Evolutionary conservation across 352 stramenopile genomes (phyloP).

Genomic region (Phytophthora capsici): DNA sequence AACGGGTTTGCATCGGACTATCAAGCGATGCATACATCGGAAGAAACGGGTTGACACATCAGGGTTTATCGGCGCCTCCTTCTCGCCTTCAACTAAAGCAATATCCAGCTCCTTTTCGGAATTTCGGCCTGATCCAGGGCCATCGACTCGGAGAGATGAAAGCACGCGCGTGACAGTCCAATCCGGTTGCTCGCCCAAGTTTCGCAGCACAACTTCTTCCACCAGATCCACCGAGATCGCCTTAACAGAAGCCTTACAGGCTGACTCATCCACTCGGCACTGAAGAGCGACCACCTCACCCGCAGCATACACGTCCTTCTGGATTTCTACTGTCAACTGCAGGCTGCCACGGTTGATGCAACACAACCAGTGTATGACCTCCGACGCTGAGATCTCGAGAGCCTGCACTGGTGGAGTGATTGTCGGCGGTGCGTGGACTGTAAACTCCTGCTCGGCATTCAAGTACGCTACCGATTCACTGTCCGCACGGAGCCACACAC

Average conservation of each 20-base stretch:
- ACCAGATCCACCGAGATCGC: slow-evolving; percentile 32
- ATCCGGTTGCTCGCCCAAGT: slow-evolving; percentile 14
- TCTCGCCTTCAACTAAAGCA: slow-evolving; percentile 26
- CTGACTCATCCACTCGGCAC: slow-evolving; percentile 31
- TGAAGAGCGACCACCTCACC: slow-evolving; percentile 25
- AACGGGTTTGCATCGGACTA: slow-evolving; percentile 40
- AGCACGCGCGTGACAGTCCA: slow-evolving; percentile 33
- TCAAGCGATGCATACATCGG: slow-evolving; percentile 34
- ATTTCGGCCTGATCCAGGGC: slow-evolving; percentile 14
- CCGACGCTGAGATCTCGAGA: slow-evolving; percentile 34
- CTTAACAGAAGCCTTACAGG: slow-evolving; percentile 27
- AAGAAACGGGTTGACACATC: slow-evolving; percentile 35
- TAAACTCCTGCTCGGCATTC: slow-evolving; percentile 36
- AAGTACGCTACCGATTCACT: slow-evolving; percentile 41
- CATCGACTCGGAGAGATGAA: slow-evolving; percentile 23
- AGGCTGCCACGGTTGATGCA: slow-evolving; percentile 40
- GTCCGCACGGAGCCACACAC: slow-evolving; percentile 37
- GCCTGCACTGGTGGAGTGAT: slow-evolving; percentile 27
- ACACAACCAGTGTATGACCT: slow-evolving; percentile 37
- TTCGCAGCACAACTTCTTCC: slow-evolving; percentile 34
- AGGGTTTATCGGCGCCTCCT: slow-evolving; percentile 28
- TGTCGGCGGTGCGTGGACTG: slow-evolving; percentile 24
- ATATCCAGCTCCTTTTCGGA: slow-evolving; percentile 23
- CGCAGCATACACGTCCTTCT: slow-evolving; percentile 29
- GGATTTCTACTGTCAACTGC: slow-evolving; percentile 22